Conservation (phyloP, 495 filamentous ascomycete genomes). For the Penicillium chermesinum region DNA sequence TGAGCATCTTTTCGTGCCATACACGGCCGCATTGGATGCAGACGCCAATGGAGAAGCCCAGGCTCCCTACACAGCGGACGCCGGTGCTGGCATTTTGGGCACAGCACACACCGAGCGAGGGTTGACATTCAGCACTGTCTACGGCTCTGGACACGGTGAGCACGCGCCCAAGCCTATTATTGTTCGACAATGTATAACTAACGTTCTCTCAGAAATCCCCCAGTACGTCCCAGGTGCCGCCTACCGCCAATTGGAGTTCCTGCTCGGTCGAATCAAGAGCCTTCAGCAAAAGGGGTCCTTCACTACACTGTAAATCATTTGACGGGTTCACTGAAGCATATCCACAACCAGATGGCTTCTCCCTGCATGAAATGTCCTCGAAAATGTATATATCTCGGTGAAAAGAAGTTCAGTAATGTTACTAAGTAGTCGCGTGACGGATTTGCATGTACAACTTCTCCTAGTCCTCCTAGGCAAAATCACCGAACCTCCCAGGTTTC, state of each 20-base stretch:
- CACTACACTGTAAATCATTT: slow-evolving; percentile 20
- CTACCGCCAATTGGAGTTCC: slow-evolving; percentile 64
- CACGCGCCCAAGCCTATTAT: slow-evolving; percentile 1
- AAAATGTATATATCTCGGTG: too few species aligned
- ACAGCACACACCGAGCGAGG: slow-evolving; percentile 61
- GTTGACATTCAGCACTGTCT: slow-evolving; percentile 59
- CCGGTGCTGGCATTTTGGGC: slow-evolving; percentile 56
- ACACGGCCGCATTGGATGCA: slow-evolving; percentile 40
- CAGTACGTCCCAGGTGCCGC: slow-evolving; percentile 58
- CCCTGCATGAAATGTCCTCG: too few species aligned
- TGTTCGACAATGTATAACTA: too few species aligned
- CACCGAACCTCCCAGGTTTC: too few species aligned
- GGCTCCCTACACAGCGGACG: slow-evolving; percentile 19
- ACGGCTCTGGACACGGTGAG: slow-evolving; percentile 55
- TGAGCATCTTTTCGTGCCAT: slow-evolving; percentile 62
- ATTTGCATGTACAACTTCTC: too few species aligned
- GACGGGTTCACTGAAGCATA: too few species aligned
- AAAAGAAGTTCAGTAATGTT: too few species aligned
- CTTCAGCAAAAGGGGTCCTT: slow-evolving; percentile 29
- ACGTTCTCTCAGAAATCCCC: slow-evolving; percentile 36
- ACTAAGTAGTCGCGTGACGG: too few species aligned
- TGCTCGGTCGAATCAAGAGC: slow-evolving; percentile 55
- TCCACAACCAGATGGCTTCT: too few species aligned
- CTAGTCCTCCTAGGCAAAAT: too few species aligned
- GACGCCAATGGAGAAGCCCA: slow-evolving; percentile 16